Conservation (phyloP, 2,329 filamentous ascomycete species). For the Arthrobotrys megalospora region DNA sequence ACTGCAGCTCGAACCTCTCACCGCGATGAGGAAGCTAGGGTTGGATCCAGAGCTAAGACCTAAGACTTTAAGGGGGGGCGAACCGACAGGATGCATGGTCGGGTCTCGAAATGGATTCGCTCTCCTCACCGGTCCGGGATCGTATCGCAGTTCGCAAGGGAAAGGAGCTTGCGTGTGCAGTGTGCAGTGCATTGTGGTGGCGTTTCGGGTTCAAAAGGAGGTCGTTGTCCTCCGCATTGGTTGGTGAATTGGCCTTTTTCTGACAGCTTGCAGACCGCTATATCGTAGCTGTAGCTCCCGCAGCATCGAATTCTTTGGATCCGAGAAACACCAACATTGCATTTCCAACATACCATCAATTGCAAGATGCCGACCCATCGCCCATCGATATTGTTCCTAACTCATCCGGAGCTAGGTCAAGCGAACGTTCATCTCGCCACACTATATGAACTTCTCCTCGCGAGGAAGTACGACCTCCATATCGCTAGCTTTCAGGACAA, state of each 20-base stretch:
- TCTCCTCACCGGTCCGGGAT: slow-evolving; percentile 21
- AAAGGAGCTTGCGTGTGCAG: slow-evolving; percentile 38
- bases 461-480: slow-evolving; percentile 56
- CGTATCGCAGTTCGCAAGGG: slow-evolving; percentile 55
- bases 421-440: slow-evolving; percentile 61
- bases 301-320: neutral
- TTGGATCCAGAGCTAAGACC: slow-evolving; percentile 37
- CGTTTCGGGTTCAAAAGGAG: slow-evolving; percentile 55
- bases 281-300: slow-evolving; percentile 6
- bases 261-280: slow-evolving; percentile 15
- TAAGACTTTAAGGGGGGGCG: slow-evolving; percentile 44
- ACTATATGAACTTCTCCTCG: slow-evolving; percentile 52
- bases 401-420: slow-evolving; percentile 62
- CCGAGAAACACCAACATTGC: neutral
- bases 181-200: slow-evolving; percentile 25
- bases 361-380: slow-evolving; percentile 33
- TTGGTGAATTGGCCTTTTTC: slow-evolving; percentile 12
- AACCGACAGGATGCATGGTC: slow-evolving; percentile 23
- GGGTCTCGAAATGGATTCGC: slow-evolving; percentile 38
- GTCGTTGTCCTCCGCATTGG: slow-evolving; percentile 30
- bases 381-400: slow-evolving; percentile 60
- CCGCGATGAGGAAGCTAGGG: slow-evolving; percentile 18
- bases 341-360: slow-evolving; percentile 10
- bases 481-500: slow-evolving; percentile 58
- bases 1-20: slow-evolving; percentile 46